Evolutionary conservation across 768 basidiomycete species (phyloP), one percentile per base, ranked within the genome.

Genomic region (Russula emetica): DNA sequence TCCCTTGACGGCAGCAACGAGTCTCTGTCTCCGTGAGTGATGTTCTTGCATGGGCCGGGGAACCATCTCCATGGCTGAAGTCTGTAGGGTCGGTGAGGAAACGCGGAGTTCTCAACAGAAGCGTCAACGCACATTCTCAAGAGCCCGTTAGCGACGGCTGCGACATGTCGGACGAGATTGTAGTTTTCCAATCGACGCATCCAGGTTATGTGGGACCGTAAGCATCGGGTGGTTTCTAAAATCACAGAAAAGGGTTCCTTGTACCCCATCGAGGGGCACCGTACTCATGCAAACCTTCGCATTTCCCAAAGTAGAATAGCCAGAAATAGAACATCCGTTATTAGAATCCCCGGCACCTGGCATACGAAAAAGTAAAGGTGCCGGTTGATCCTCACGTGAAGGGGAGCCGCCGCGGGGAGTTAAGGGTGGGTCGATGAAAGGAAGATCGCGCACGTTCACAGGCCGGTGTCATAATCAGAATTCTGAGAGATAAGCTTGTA

Each of bases 81-180:
- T 13, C 45, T 30, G 30, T 50, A 45, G 58, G 22, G 7, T 16
- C 8, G 5, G 22, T 18, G 52, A 55, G n/a, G 20, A 47, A 28
- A 36, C 22, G 13, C 63, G 58, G 63, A 50, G 30, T 52, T 55
- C 57, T 58, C 57, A 63, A 44, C 57, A 40, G 51, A 58, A 36
- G 34, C 30, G 22, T 47, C 52, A 28, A 59, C 45, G 11, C 28
- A 32, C 45, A 60, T 42, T 58, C 63, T 44, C 62, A 14, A 44
- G 45, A 58, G 30, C 34, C 45, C 38, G 63, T 60, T 60, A 28
- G 53, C 47, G 49, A 64, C 52, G 50, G 40, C 58, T 50, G 58
- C 53, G 58, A 60, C 6, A 32, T n/a, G 30, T 60, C 63, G 58
- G 63, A 64, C 47, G 24, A 49, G 28, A 49, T 49, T 7, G 28